Base-by-base conservation (phyloP, 2,329 filamentous ascomycete genomes). In the Cercospora janseana region DNA sequence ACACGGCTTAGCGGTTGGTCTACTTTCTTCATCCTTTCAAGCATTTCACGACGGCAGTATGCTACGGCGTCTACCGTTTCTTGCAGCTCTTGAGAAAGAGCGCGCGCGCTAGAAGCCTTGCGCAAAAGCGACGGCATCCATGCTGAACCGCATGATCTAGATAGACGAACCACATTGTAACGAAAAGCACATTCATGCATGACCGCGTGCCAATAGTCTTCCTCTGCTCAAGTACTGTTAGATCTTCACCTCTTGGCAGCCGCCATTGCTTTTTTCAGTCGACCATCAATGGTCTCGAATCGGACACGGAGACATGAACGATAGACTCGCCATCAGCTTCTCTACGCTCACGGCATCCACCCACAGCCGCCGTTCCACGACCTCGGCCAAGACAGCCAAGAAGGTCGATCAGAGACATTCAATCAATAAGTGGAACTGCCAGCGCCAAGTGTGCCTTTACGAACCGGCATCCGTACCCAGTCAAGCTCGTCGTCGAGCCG, bases 141-240 rank as follows among this genome's bases (percentile, higher is more conserved):
- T 55, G 53, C 55, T 55, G 45, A 50, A 45, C 47, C 53, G 49
- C 50, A 58, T 52, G 50, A 50, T 60, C 52, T 62, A 62, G 60
- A 62, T 61, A 62, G 60, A 62, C 49, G 54, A 60, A 52, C 42
- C 56, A 59, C 57, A 58, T 49, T 53, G 52, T 54, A 60, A 47
- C 48, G 37, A 60, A 60, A 61, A 60, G 55, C 48, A 46, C 49
- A 15, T 53, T 55, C 38, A 55, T 46, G 42, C 34, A 34, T 38
- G 16, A 16, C 26, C 34, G 15, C n/a, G 24, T 26, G 7, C 31
- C 13, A 7, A 15, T 18, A 21, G n/a, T 27, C 23, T 40, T 23
- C 23, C 3, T 16, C 21, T 4, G 18, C 9, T 44, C 3, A 13
- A 15, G 10, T 16, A n/a, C 20, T 29, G n/a, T 12, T 32, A 10